Evolutionary conservation across 2,329 filamentous ascomycete species (phyloP), one percentile per base, ranked within the genome.

Genomic region (Colletotrichum magnum): DNA sequence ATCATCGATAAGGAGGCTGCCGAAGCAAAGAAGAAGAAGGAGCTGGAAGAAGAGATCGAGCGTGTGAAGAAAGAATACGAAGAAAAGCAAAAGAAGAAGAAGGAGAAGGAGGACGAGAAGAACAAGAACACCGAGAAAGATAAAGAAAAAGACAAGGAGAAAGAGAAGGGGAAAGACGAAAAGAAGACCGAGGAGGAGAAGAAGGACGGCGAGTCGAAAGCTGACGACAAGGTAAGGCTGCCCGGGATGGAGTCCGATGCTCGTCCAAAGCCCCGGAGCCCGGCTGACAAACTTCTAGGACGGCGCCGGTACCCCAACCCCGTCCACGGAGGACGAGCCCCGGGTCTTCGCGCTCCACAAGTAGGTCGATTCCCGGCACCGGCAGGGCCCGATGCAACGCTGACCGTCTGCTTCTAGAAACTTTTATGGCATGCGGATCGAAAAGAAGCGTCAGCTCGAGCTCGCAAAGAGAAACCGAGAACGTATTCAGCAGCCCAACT

Each of bases 391-490:
- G 13, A 39, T 56, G 41, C 50, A 2, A 62, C 39, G 36, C 32
- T 65, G 48, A 65, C 41, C 18, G 18, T 53, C 51, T 53, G 65
- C 21, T 18, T 53, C 58, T 75, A 96, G 94, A 74, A 88, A 90
- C 28, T 97, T 99, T 80, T 97, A 94, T 77, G 92, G 95, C 74
- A 93, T 94, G 83, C 90, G 96, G 16, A 78, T 97, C 58, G 90
- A 94, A 77, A 92, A 92, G 77, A 91, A 94, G 76, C 88, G 91
- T 51, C 92, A 93, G 78, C 88, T 88, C n/a, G 93, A 96, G 76
- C 85, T 91, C 62, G 92, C 94, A 12, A 97, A 91, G 80, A 87
- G 93, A 60, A 96, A 95, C 76, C 89, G 91, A 51, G 94, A 98
- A 78, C 89, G 94, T 52, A 80, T 97, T 69, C 91, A 89, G 71